Evolutionary conservation across 148 eudicot genomes (phyloP).

Genomic region (Rhododendron ovatum): DNA sequence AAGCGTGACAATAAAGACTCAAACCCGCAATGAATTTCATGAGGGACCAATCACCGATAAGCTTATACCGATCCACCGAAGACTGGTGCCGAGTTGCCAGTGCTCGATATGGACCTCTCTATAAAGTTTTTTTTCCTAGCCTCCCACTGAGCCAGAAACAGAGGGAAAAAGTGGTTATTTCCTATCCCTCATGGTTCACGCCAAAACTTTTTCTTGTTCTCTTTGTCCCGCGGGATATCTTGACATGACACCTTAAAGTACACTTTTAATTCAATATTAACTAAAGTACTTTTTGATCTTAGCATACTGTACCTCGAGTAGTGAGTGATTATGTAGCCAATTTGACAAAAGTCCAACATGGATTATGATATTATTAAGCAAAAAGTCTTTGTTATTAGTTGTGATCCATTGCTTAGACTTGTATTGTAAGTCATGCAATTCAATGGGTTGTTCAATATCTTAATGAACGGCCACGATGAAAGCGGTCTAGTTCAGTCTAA

Average conservation of each 20-base stretch:
- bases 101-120: too few relatives aligned
- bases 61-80: not conserved
- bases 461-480: too few relatives aligned
- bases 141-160: not conserved
- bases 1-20: too few relatives aligned
- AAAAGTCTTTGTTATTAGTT: not conserved
- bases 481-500: too few relatives aligned
- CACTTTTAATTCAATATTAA: not conserved
- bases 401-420: not conserved
- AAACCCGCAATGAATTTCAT: too few relatives aligned
- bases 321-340: not conserved
- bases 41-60: not conserved
- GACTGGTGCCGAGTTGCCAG: not conserved
- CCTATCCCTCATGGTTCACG: conserved; percentile 1
- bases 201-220: not conserved
- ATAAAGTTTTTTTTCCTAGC: not conserved
- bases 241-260: not conserved
- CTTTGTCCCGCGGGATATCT: not conserved
- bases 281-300: not conserved
- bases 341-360: not conserved
- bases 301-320: not conserved
- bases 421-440: not conserved
- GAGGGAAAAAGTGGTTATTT: not conserved
- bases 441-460: not conserved
- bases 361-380: not conserved